phyloP scores from a whole-genome alignment of 805 yeast genomes.

The Zygosaccharomyces siamensis region DNA sequence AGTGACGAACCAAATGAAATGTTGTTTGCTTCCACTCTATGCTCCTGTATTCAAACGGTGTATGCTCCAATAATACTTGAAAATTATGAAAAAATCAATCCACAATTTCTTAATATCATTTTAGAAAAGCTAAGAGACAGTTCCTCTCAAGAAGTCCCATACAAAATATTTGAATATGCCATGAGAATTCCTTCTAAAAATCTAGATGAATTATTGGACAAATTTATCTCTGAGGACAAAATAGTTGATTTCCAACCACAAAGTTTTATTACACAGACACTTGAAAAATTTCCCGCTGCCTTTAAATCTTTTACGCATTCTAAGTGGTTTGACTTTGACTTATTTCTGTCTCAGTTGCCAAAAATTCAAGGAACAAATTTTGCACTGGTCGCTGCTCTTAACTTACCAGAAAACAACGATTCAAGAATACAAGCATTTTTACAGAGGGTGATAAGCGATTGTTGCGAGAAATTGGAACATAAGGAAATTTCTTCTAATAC shows the following conservation, averaged over 20 bases:
- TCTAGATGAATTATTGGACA: slow-evolving; percentile 3
- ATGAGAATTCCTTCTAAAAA: slow-evolving; percentile 1
- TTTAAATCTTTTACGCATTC: slow-evolving; percentile 16
- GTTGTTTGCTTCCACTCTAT: slow-evolving; percentile 1
- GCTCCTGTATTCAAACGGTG: neutral
- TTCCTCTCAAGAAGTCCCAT: neutral
- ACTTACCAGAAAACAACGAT: slow-evolving; percentile 15
- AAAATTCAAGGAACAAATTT: slow-evolving; percentile 14
- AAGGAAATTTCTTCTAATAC: slow-evolving; percentile 3
- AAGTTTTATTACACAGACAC: slow-evolving; percentile 7
- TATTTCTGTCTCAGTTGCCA: slow-evolving; percentile 9
- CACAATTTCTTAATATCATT: neutral
- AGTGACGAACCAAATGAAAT: slow-evolving; percentile 3
- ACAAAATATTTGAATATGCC: neutral
- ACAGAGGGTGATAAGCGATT: slow-evolving; percentile 12
- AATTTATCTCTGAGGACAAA: slow-evolving; percentile 12
- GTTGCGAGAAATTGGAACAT: slow-evolving; percentile 9
- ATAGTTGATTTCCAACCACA: slow-evolving; percentile 10
- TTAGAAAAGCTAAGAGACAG: neutral
- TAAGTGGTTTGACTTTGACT: slow-evolving; percentile 6
- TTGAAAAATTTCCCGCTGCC: slow-evolving; percentile 3
- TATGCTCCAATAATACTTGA: slow-evolving; percentile 1
- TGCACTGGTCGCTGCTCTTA: slow-evolving; percentile 30
- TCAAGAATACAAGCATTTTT: slow-evolving; percentile 15
- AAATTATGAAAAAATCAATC: neutral